Conservation (phyloP, 108 stramenopile species). For the Cyclostephanos tholiformis region DNA sequence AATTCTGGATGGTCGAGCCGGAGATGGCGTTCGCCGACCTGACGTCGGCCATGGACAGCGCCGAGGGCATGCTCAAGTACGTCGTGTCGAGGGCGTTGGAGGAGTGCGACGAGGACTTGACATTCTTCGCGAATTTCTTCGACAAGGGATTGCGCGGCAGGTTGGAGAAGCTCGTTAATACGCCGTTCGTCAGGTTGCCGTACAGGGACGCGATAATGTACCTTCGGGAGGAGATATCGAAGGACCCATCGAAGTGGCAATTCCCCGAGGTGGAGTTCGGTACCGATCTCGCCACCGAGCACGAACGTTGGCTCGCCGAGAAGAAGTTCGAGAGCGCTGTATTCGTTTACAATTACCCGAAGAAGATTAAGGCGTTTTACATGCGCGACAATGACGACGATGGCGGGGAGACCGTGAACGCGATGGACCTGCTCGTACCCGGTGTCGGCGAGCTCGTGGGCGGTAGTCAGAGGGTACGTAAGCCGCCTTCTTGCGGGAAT, state of each 20-base stretch:
- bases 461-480: slow-evolving; percentile 90
- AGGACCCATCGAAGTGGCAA: slow-evolving; percentile 95
- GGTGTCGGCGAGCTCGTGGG: slow-evolving; percentile 99
- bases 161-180: slow-evolving; percentile 75
- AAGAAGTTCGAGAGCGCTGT: slow-evolving; percentile 88
- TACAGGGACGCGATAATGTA: slow-evolving; percentile 91
- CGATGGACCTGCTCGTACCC: slow-evolving; percentile 98
- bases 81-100: slow-evolving; percentile 82
- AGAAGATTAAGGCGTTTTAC: slow-evolving; percentile 98
- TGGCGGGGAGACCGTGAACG: slow-evolving; percentile 95
- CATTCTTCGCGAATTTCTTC: slow-evolving; percentile 93
- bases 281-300: slow-evolving; percentile 96
- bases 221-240: slow-evolving; percentile 94
- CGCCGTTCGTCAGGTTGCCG: slow-evolving; percentile 86
- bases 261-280: slow-evolving; percentile 98
- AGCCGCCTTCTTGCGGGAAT: neutral
- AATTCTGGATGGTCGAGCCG: slow-evolving; percentile 99
- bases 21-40: slow-evolving; percentile 99
- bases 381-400: slow-evolving; percentile 98
- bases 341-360: slow-evolving; percentile 99
- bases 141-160: slow-evolving; percentile 82
- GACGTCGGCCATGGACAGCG: slow-evolving; percentile 94
- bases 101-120: slow-evolving; percentile 85
- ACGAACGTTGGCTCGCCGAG: slow-evolving; percentile 97
- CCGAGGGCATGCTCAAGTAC: slow-evolving; percentile 93